Percentiles rank a stretch among this genome's conserved stretches.
phyloP scores from a whole-genome alignment of 495 filamentous ascomycete species.

The Astrothelium subdiscretum region DNA sequence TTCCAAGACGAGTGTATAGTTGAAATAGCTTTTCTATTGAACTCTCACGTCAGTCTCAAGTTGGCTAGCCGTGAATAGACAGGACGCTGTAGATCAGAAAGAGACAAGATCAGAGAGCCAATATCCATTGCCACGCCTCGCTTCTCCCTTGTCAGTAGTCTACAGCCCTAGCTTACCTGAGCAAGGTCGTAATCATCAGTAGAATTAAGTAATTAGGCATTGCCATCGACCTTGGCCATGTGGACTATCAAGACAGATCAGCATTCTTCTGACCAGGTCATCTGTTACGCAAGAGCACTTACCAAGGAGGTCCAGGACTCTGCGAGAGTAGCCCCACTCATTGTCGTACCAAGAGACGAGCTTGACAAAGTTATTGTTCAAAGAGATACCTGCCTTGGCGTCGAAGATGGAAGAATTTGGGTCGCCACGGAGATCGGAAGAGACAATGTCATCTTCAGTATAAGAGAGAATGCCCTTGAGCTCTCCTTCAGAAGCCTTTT shows the following conservation, averaged over 20 bases:
- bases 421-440: constrained; percentile 85
- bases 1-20: no score
- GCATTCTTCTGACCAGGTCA: not conserved
- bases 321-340: constrained; percentile 95
- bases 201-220: constrained; percentile 16
- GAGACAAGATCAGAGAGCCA: no score
- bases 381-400: constrained; percentile 96
- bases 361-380: constrained; percentile 98
- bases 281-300: constrained; percentile 15
- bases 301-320: constrained; percentile 88
- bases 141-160: no score
- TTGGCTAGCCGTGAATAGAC: no score
- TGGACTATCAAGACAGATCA: constrained; percentile 42
- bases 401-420: constrained; percentile 93
- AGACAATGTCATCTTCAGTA: constrained; percentile 96
- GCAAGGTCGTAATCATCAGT: not conserved
- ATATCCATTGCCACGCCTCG: no score
- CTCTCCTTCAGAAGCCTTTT: constrained; percentile 70
- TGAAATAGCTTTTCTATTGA: no score
- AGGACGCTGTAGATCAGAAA: no score
- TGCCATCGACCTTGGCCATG: constrained; percentile 77
- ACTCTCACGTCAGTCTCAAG: no score
- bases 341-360: constrained; percentile 97
- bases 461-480: constrained; percentile 89
- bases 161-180: no score